phyloP scores from a whole-genome alignment of 106 monocot genomes.

The Dendrobium chrysotoxum region DNA sequence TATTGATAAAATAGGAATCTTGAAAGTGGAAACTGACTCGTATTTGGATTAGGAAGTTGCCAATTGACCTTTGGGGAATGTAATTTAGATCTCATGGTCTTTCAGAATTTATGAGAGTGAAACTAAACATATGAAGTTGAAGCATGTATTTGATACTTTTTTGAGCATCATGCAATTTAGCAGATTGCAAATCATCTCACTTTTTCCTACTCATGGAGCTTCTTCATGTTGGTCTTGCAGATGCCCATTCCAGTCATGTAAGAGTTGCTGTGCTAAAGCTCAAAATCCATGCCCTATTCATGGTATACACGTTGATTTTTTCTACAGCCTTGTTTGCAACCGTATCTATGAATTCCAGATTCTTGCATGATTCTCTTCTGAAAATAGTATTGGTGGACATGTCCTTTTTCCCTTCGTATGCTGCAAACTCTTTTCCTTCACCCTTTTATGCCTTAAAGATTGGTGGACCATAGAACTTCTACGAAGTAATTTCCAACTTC shows the following conservation, averaged over 20 bases:
- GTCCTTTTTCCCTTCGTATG: no score
- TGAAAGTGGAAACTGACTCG: not conserved
- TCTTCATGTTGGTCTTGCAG: constrained; percentile 23
- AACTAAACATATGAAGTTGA: not conserved
- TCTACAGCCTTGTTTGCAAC: not conserved
- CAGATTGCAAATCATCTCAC: not conserved
- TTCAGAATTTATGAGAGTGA: not conserved
- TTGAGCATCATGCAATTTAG: not conserved
- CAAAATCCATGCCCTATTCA: constrained; percentile 96
- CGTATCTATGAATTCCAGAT: no score
- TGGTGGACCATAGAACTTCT: no score
- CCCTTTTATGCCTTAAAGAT: no score
- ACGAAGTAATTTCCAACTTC: no score
- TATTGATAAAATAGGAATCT: not conserved
- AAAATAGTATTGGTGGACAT: no score
- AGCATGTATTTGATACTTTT: not conserved
- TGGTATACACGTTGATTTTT: constrained; percentile 36
- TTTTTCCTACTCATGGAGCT: not conserved
- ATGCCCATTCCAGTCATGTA: constrained; percentile 93
- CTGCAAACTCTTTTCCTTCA: no score
- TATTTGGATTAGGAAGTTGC: not conserved
- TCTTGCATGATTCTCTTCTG: no score
- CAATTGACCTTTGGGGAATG: not conserved
- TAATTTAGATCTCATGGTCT: not conserved
- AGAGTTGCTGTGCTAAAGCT: constrained; percentile 91